Conservation (phyloP, 345 rosid species). For the Eucalyptus marginata region DNA sequence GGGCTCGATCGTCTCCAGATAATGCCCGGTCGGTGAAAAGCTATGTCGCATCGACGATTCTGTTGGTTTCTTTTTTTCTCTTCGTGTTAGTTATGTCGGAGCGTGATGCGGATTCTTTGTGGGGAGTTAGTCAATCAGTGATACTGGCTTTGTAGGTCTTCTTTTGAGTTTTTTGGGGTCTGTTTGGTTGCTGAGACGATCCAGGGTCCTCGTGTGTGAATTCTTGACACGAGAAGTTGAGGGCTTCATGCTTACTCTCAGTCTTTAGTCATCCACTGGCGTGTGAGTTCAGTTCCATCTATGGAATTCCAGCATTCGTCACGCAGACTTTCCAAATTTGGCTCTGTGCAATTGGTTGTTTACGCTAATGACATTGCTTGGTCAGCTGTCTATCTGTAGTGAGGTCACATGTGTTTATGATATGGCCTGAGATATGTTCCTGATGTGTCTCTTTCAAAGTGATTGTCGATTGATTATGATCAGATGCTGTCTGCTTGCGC, state of each 20-base stretch:
- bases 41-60: background rate
- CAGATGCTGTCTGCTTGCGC: background rate
- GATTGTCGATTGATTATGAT: background rate
- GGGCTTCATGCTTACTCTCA: background rate
- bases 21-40: conserved; percentile 59
- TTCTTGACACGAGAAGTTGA: background rate
- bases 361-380: background rate
- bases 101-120: background rate
- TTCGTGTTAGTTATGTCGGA: background rate
- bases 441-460: background rate
- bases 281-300: background rate
- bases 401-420: background rate
- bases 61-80: background rate
- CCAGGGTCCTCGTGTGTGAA: background rate
- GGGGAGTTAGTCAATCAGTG: background rate
- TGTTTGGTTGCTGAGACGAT: background rate
- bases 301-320: background rate
- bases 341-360: background rate
- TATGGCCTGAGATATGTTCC: background rate
- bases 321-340: background rate
- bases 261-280: background rate
- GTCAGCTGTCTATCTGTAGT: background rate
- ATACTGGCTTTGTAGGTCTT: background rate
- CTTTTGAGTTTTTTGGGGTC: background rate
- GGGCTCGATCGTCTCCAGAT: conserved; percentile 74